Conservation (phyloP, 192 early-diverging fungal species). For the Allomyces arbusculus region DNA sequence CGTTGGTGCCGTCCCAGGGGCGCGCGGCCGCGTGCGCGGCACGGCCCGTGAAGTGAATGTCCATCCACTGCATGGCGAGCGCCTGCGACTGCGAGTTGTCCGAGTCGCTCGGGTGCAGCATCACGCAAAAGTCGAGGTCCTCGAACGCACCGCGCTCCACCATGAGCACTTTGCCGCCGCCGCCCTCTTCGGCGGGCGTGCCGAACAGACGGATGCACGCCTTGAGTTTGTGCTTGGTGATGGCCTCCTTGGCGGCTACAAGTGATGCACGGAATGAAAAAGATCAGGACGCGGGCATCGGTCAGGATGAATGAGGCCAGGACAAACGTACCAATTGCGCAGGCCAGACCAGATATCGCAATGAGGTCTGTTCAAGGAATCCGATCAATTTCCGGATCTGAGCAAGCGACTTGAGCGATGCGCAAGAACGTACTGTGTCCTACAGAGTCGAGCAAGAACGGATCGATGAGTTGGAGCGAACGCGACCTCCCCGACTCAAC, state of each 20-base stretch:
- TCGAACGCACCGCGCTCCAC: conserved; percentile 47
- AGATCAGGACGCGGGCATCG: no score
- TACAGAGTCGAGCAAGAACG: no score
- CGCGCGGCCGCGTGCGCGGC: conserved; percentile 45
- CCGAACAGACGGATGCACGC: conserved; percentile 52
- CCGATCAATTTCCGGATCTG: no score
- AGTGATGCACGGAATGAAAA: no score
- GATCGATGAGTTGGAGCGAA: no score
- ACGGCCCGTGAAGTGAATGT: conserved; percentile 48
- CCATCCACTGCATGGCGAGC: conserved; percentile 17
- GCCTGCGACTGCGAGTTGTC: conserved; percentile 23
- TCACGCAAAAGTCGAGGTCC: conserved; percentile 48
- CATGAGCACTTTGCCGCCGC: conserved; percentile 53
- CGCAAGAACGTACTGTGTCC: no score
- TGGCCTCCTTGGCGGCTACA: conserved; percentile 13
- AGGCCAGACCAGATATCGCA: conserved; percentile 40
- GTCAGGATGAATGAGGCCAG: no score
- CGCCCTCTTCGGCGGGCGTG: conserved; percentile 42
- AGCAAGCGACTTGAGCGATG: no score
- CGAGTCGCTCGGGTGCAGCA: conserved; percentile 49
- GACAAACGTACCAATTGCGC: conserved; percentile 14
- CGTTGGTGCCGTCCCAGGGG: conserved; percentile 49
- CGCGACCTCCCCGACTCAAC: no score
- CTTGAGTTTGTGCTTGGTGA: conserved; percentile 18
- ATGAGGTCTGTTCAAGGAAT: conserved; percentile 37